Percentiles rank a stretch among this genome's conserved stretches.
Evolutionary conservation across 805 yeast species (phyloP).

Genomic region (Candida pseudofarinosa): DNA sequence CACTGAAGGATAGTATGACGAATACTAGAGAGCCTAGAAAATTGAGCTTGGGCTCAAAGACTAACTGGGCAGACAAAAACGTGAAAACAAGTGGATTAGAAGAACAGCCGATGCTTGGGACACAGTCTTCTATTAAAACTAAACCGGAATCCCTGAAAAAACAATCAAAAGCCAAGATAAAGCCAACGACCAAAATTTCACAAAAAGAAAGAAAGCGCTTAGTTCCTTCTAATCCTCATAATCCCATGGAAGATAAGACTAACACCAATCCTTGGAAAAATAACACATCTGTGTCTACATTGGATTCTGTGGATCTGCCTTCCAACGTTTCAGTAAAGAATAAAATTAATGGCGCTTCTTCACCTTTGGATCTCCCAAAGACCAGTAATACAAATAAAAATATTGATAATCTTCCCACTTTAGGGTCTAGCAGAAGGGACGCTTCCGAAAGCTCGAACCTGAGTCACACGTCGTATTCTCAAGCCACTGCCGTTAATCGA

Average conservation of each 20-base stretch:
- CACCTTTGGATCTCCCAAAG: neutral
- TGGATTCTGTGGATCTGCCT: neutral
- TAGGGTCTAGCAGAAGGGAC: neutral
- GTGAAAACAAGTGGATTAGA: constrained; percentile 12
- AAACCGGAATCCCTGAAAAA: constrained; percentile 5
- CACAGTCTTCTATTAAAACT: neutral
- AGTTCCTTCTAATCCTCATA: constrained; percentile 10
- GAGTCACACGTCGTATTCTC: neutral
- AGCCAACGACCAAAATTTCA: constrained; percentile 43
- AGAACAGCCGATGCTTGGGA: constrained; percentile 9
- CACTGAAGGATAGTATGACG: neutral
- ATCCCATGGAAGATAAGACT: neutral
- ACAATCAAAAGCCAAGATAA: constrained; percentile 24
- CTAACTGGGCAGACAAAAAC: constrained; percentile 23
- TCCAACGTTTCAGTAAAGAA: no score
- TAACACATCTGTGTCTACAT: neutral
- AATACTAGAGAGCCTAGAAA: neutral
- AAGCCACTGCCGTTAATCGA: neutral
- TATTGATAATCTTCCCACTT: neutral
- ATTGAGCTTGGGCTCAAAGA: constrained; percentile 21
- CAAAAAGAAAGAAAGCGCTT: constrained; percentile 56
- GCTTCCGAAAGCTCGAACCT: no score
- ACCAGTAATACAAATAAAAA: neutral
- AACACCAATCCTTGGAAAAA: neutral
- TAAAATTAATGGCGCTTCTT: no score